A percentile compares a stretch with the other conserved stretches of the same genome.
Evolutionary conservation across 2,329 filamentous ascomycete species (phyloP).

Genomic region (Xylariaceae sp.): DNA sequence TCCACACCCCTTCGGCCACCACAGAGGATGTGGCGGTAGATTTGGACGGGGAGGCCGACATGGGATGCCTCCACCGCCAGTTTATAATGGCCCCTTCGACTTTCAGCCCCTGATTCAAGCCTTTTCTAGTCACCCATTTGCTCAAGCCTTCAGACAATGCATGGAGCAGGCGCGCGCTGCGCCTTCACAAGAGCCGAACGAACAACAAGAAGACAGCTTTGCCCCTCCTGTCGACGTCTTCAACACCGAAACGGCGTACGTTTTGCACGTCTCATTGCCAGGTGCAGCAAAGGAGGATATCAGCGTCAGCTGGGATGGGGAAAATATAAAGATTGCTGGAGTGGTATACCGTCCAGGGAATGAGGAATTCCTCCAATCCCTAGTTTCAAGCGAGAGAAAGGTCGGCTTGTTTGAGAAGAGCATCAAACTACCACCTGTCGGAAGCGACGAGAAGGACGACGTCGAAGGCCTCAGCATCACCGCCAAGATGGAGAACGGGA

Average conservation of each 20-base stretch:
- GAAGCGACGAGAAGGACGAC: constrained; percentile 51
- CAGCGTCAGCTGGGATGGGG: constrained; percentile 74
- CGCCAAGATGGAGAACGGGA: constrained; percentile 77
- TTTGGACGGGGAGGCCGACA: constrained; percentile 27
- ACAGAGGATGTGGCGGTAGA: constrained; percentile 24
- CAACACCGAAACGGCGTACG: constrained; percentile 64
- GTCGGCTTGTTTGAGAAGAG: constrained; percentile 75
- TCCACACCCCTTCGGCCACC: constrained; percentile 18
- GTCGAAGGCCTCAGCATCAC: constrained; percentile 70
- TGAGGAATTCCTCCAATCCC: constrained; percentile 66
- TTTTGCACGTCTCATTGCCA: constrained; percentile 76
- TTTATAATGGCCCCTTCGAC: constrained; percentile 39
- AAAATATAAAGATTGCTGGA: constrained; percentile 70
- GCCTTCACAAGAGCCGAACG: constrained; percentile 18
- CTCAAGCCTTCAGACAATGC: constrained; percentile 46
- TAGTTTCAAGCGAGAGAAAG: constrained; percentile 68
- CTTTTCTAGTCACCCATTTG: constrained; percentile 46
- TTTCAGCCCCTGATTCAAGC: constrained; percentile 44
- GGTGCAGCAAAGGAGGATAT: constrained; percentile 80
- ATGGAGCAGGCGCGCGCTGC: constrained; percentile 34
- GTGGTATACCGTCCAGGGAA: constrained; percentile 73
- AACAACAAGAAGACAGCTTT: constrained; percentile 48
- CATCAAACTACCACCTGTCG: constrained; percentile 59
- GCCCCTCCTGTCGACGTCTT: constrained; percentile 75
- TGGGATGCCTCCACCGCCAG: constrained; percentile 14